These are phyloP conservation scores for Abrus precatorius DNA, from an alignment of 306 rosid species.

Conservation along the genomic window DNA sequence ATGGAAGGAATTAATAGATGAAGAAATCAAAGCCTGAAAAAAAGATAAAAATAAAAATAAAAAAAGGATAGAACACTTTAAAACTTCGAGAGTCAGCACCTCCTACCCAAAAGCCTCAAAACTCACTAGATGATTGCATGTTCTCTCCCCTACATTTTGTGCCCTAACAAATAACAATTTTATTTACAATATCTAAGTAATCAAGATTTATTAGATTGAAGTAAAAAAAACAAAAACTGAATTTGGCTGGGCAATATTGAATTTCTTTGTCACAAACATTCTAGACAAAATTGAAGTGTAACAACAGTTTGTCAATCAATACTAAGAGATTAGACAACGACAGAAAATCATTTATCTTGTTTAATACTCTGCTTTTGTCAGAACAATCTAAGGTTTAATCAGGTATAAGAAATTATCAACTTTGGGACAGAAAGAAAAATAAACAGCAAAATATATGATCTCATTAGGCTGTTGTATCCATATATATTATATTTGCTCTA, in stretches of 20 bases:
- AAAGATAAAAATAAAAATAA: background rate
- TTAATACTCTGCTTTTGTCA: background rate
- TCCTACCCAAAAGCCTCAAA: too few species aligned
- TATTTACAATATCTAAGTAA: background rate
- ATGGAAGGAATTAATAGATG: too few species aligned
- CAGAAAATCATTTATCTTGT: slow-evolving; percentile 8
- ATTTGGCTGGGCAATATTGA: background rate
- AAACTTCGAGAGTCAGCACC: too few species aligned
- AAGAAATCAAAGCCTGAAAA: too few species aligned
- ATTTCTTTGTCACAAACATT: background rate
- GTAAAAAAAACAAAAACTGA: background rate
- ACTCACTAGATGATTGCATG: too few species aligned
- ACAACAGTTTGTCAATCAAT: background rate
- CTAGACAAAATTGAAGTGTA: background rate
- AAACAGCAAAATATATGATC: slow-evolving; percentile 2
- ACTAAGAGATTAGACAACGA: slow-evolving; percentile 1
- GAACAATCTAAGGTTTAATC: background rate
- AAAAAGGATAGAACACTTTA: too few species aligned
- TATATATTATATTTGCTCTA: too few species aligned
- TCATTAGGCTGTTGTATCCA: background rate
- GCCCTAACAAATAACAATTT: too few species aligned
- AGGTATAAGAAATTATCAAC: background rate
- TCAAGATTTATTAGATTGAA: background rate
- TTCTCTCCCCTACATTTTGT: too few species aligned
- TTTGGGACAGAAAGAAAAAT: background rate